A percentile compares a stretch with the other conserved stretches of the same genome.
These are phyloP conservation scores for Hypoxylon sp. DNA, from an alignment of 2,329 filamentous ascomycete species.

Conservation along the genomic window DNA sequence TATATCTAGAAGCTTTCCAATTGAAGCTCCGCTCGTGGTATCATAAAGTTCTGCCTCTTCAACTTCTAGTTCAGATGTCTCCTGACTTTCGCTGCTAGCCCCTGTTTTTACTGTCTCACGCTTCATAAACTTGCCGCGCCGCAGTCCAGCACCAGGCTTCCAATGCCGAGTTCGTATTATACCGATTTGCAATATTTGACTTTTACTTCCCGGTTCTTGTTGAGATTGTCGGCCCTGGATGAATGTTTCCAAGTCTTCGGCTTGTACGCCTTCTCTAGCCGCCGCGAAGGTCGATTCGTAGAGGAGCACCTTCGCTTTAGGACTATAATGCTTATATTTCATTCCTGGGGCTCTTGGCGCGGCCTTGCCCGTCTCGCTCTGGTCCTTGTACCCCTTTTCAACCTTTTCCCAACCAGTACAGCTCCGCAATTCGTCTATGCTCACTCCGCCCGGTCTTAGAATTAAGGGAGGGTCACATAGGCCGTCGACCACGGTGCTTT, in stretches of 20 bases:
- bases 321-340: conserved; percentile 99
- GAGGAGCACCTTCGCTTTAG: conserved; percentile 86
- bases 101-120: conserved; percentile 50
- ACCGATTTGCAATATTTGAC: conserved; percentile 58
- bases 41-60: conserved; percentile 59
- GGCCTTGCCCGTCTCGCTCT: conserved; percentile 73
- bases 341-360: conserved; percentile 91
- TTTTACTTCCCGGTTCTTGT: conserved; percentile 36
- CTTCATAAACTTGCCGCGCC: conserved; percentile 53
- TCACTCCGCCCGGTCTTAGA: conserved; percentile 87
- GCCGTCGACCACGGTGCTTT: conserved; percentile 97
- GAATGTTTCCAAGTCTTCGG: conserved; percentile 54
- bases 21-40: conserved; percentile 50
- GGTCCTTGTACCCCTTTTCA: conserved; percentile 83
- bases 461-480: conserved; percentile 85
- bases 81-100: conserved; percentile 39
- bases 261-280: conserved; percentile 57
- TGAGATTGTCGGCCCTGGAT: conserved; percentile 31
- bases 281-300: conserved; percentile 73
- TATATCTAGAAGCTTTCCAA: conserved; percentile 75
- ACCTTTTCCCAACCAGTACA: conserved; percentile 88
- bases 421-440: conserved; percentile 81
- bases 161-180: conserved; percentile 71
- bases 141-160: conserved; percentile 62
- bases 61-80: conserved; percentile 57